Evolutionary conservation across 1,284 basidiomycete species (phyloP).

Genomic region (Leccinum huronense): DNA sequence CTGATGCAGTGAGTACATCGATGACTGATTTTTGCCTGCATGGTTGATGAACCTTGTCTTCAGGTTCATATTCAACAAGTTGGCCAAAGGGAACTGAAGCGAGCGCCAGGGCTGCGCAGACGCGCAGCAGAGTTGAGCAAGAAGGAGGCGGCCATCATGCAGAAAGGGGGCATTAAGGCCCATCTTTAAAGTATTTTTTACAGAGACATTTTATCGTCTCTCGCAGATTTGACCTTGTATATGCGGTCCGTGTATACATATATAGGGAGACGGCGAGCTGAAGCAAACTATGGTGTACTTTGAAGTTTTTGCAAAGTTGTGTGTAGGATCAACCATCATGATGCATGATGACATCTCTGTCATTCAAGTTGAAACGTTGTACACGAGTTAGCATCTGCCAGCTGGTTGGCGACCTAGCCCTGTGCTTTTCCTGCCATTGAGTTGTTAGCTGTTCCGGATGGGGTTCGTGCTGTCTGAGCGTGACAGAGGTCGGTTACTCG

Average conservation of each 20-base stretch:
- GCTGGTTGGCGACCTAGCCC: no score
- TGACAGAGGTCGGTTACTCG: background rate
- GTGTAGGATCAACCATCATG: background rate
- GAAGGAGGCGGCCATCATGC: conserved; percentile 59
- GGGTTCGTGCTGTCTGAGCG: background rate
- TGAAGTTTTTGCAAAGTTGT: background rate
- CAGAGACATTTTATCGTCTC: no score
- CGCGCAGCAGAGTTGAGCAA: conserved; percentile 53
- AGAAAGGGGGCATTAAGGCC: conserved; percentile 57
- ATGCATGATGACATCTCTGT: background rate
- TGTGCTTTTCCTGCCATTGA: no score
- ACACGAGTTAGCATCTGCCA: background rate
- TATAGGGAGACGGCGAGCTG: background rate
- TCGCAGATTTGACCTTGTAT: background rate
- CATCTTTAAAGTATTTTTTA: conserved; percentile 41
- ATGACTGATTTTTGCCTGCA: conserved; percentile 4
- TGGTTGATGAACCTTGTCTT: conserved; percentile 4
- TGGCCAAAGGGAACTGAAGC: conserved; percentile 80
- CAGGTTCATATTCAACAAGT: conserved; percentile 95
- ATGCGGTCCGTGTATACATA: background rate
- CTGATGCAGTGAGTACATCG: conserved; percentile 61
- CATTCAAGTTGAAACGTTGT: no score
- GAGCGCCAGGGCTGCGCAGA: conserved; percentile 56
- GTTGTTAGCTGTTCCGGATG: no score
- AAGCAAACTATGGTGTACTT: background rate